Conservation (phyloP, 2,329 filamentous ascomycete species). For the Aspergillus sp. region DNA sequence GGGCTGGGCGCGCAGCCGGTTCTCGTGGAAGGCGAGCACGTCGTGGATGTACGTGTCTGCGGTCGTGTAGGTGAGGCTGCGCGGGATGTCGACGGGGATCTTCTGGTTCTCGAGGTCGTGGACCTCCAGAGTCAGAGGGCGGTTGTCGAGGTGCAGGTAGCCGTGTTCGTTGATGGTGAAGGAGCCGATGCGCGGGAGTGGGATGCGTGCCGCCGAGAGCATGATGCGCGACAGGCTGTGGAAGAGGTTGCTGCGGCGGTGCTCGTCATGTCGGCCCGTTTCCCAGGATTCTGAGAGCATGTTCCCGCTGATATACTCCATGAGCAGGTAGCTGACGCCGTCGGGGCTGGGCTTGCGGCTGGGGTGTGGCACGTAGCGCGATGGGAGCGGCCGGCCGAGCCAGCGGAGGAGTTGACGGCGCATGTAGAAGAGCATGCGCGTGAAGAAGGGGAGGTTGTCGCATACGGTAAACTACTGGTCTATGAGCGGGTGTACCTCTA, state of each 20-base stretch:
- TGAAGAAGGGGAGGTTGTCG: not conserved
- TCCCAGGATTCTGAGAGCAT: conserved; percentile 26
- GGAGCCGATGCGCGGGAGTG: conserved; percentile 35
- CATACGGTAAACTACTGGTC: not conserved
- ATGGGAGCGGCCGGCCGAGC: conserved; percentile 19
- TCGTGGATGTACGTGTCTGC: conserved; percentile 22
- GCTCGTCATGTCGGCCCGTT: conserved; percentile 10
- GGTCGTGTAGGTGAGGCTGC: conserved; percentile 20
- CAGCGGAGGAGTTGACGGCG: conserved; percentile 11
- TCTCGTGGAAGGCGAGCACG: conserved; percentile 33
- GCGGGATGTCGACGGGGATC: conserved; percentile 23
- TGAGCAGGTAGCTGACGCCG: conserved; percentile 16
- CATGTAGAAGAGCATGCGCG: not conserved
- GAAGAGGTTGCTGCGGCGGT: conserved; percentile 21
- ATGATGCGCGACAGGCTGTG: conserved; percentile 15
- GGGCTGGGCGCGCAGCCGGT: conserved; percentile 32
- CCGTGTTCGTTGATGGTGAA: conserved; percentile 28
- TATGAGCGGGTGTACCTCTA: not conserved
- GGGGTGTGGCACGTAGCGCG: conserved; percentile 18
- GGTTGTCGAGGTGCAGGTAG: conserved; percentile 16
- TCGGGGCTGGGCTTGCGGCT: not conserved
- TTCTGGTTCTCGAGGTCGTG: conserved; percentile 25
- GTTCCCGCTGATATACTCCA: conserved; percentile 21
- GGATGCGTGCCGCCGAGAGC: conserved; percentile 15
- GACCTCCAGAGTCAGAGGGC: conserved; percentile 16